phyloP scores from a whole-genome alignment of 805 yeast genomes.

The Schizosaccharomyces osmophilus region DNA sequence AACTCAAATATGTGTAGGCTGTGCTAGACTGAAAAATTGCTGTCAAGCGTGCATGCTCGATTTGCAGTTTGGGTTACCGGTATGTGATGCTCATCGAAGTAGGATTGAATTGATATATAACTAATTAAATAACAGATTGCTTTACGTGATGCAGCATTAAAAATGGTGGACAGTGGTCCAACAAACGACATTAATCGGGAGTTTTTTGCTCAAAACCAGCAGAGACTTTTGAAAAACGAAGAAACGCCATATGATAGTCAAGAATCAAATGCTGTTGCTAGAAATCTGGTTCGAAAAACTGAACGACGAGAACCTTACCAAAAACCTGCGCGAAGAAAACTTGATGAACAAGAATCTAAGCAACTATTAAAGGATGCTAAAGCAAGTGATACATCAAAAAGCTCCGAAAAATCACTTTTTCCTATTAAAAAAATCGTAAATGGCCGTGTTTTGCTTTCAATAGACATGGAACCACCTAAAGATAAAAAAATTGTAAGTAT shows the following conservation, averaged over 20 bases:
- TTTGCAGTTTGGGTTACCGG: constrained; percentile 54
- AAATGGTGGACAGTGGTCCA: constrained; percentile 36
- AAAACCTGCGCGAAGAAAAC: neutral
- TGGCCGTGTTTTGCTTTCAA: neutral
- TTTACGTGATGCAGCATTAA: constrained; percentile 55
- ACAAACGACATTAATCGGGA: constrained; percentile 29
- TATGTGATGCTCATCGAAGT: constrained; percentile 10
- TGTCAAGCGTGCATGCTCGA: constrained; percentile 80
- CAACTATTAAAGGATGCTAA: neutral
- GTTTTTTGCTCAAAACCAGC: constrained; percentile 30
- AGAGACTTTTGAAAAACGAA: constrained; percentile 11
- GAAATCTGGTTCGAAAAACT: constrained; percentile 26
- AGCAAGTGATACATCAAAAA: neutral
- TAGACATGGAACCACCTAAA: constrained; percentile 15
- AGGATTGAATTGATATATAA: too few species aligned
- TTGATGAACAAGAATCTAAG: neutral
- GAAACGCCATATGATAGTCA: constrained; percentile 6
- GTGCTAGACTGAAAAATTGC: constrained; percentile 56
- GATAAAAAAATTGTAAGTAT: constrained; percentile 17
- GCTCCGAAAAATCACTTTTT: neutral
- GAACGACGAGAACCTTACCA: constrained; percentile 15
- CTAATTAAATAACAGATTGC: constrained; percentile 11
- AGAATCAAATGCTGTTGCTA: constrained; percentile 20
- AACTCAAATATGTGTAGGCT: constrained; percentile 53
- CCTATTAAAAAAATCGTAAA: neutral